Evolutionary conservation across 768 basidiomycete species (phyloP).

Genomic region (Podaxis carcinomalis): DNA sequence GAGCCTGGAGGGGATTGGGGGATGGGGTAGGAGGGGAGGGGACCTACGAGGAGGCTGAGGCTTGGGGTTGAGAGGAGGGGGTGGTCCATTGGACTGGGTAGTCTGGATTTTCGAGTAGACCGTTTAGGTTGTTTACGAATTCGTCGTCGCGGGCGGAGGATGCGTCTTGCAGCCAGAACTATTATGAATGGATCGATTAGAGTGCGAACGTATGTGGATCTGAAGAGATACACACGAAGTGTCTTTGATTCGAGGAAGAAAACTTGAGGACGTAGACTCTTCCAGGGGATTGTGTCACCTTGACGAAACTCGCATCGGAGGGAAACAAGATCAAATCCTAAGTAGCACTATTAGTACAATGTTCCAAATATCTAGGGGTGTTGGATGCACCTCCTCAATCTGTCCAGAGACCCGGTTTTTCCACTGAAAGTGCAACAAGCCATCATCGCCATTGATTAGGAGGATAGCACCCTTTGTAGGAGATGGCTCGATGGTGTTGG

Average conservation of each 20-base stretch:
- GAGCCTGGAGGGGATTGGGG: slow-evolving; percentile 1
- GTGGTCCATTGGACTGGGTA: slow-evolving; percentile 58
- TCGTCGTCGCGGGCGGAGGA: slow-evolving; percentile 65
- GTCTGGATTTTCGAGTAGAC: slow-evolving; percentile 63
- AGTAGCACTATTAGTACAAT: not conserved
- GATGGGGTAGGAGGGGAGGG: not conserved
- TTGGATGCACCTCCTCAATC: slow-evolving; percentile 53
- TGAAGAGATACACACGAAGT: slow-evolving; percentile 57
- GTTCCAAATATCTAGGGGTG: not conserved
- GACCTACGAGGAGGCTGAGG: slow-evolving; percentile 29
- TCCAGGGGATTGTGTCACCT: slow-evolving; percentile 64
- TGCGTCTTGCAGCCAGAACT: slow-evolving; percentile 91
- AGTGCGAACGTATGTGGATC: not conserved
- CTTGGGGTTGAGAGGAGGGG: slow-evolving; percentile 31
- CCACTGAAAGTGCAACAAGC: slow-evolving; percentile 76
- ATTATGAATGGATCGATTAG: slow-evolving; percentile 11
- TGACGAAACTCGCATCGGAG: slow-evolving; percentile 76
- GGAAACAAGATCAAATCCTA: slow-evolving; percentile 89
- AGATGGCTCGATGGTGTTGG: slow-evolving; percentile 64
- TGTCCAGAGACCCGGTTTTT: slow-evolving; percentile 61
- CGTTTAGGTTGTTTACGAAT: slow-evolving; percentile 69
- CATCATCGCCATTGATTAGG: slow-evolving; percentile 68
- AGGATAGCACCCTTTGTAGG: slow-evolving; percentile 72
- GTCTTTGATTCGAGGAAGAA: slow-evolving; percentile 81
- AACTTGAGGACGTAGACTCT: slow-evolving; percentile 89